A percentile compares a stretch with the other conserved stretches of the same genome.
phyloP scores from a whole-genome alignment of 495 filamentous ascomycete species.

The Tuber melanosporum region DNA sequence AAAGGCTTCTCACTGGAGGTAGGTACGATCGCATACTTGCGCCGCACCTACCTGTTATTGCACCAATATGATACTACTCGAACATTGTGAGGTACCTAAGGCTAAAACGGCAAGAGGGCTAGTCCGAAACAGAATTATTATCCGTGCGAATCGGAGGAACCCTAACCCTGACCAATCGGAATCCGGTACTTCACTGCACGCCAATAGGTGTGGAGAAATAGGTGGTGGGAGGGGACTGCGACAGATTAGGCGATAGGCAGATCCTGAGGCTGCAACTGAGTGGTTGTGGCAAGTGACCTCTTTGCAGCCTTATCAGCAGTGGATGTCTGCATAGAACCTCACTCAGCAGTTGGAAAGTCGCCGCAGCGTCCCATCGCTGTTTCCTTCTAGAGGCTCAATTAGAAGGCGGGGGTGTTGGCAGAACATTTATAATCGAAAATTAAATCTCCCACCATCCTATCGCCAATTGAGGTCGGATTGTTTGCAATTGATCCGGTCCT shows the following conservation, averaged over 20 bases:
- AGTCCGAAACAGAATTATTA: not conserved
- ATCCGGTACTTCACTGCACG: not conserved
- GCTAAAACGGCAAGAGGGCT: not conserved
- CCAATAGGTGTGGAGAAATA: not conserved
- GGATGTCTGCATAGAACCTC: not conserved
- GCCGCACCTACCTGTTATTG: not conserved
- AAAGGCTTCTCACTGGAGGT: not conserved
- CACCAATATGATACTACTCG: too few relatives aligned
- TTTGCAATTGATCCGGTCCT: not conserved
- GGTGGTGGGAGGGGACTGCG: not conserved
- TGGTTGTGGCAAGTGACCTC: not conserved
- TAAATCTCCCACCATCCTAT: not conserved
- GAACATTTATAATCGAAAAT: not conserved
- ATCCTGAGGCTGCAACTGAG: not conserved
- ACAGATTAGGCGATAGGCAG: not conserved
- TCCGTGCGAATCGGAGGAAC: not conserved
- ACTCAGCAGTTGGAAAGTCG: not conserved
- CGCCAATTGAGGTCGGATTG: not conserved
- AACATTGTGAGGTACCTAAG: not conserved
- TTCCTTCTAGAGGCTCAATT: not conserved
- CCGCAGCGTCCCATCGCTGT: not conserved
- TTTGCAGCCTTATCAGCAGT: not conserved
- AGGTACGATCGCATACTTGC: not conserved
- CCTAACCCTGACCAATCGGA: not conserved
- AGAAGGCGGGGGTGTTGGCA: not conserved